Percentiles rank a stretch among this genome's conserved stretches.
These are phyloP conservation scores for Ampelomyces quisqualis DNA, from an alignment of 2,329 filamentous ascomycete genomes.

Conservation along the genomic window DNA sequence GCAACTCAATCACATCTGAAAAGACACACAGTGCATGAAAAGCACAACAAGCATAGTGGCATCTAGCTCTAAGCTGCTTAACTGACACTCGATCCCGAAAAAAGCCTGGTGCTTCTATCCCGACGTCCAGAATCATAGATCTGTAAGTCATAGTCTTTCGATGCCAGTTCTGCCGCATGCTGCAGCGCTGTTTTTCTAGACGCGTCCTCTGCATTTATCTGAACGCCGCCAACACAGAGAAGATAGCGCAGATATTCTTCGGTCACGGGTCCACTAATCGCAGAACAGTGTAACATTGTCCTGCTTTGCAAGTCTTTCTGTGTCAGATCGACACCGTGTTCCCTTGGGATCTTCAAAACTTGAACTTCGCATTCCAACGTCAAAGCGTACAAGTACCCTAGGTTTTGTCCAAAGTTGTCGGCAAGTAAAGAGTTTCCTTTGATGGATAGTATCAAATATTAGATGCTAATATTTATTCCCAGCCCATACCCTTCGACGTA, in stretches of 20 bases:
- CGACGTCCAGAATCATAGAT: slow-evolving; percentile 1
- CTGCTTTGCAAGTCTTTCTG: slow-evolving; percentile 9
- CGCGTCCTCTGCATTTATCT: slow-evolving; percentile 9
- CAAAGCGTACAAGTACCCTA: slow-evolving; percentile 7
- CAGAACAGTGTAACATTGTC: slow-evolving; percentile 9
- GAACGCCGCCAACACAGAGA: slow-evolving; percentile 9
- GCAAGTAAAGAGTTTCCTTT: slow-evolving; percentile 11
- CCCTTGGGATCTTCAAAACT: slow-evolving; percentile 4
- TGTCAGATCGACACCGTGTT: slow-evolving; percentile 9
- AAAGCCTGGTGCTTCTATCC: neutral
- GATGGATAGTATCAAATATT: slow-evolving; percentile 3
- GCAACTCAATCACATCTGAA: no score
- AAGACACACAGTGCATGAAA: no score
- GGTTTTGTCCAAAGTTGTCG: slow-evolving; percentile 8
- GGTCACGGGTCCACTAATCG: slow-evolving; percentile 6
- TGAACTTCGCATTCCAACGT: slow-evolving; percentile 1
- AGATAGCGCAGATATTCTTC: slow-evolving; percentile 9
- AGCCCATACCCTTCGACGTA: slow-evolving; percentile 1
- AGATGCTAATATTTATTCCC: slow-evolving; percentile 1
- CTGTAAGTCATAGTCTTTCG: slow-evolving; percentile 2
- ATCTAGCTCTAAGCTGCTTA: neutral
- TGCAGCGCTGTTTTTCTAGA: slow-evolving; percentile 10
- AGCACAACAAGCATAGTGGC: neutral
- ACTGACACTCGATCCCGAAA: slow-evolving; percentile 1
- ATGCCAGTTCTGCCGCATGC: slow-evolving; percentile 5